Conservation (phyloP, 176 grass and related monocot genomes). For the Phragmites australis region DNA sequence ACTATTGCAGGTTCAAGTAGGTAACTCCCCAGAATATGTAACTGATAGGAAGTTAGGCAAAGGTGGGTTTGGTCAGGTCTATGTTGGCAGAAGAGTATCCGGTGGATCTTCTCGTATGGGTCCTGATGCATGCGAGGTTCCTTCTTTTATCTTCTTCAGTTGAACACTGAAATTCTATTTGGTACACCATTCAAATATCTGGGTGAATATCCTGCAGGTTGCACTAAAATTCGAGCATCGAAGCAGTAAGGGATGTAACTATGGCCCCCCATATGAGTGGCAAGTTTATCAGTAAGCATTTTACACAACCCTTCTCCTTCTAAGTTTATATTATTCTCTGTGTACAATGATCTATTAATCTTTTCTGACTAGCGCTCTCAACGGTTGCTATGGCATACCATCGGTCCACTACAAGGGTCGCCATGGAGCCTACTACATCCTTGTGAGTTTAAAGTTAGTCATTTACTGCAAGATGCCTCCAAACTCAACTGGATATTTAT, state of each 20-base stretch:
- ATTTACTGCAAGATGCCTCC: constrained; percentile 14
- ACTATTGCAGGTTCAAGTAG: constrained; percentile 79
- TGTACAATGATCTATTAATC: constrained; percentile 31
- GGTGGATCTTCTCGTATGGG: constrained; percentile 65
- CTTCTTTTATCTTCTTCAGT: constrained; percentile 36
- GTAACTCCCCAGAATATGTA: constrained; percentile 78
- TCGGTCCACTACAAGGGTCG: constrained; percentile 86
- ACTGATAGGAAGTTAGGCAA: constrained; percentile 85
- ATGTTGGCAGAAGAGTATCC: constrained; percentile 84
- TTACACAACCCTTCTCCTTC: constrained; percentile 1
- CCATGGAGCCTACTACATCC: constrained; percentile 81
- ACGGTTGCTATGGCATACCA: constrained; percentile 81
- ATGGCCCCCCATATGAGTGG: constrained; percentile 88
- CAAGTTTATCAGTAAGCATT: constrained; percentile 77
- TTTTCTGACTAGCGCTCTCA: constrained; percentile 59
- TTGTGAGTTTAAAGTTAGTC: constrained; percentile 54
- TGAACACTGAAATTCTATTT: not conserved
- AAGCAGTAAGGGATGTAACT: constrained; percentile 80
- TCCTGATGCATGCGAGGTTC: constrained; percentile 87
- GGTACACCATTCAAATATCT: not conserved
- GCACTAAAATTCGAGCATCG: constrained; percentile 91
- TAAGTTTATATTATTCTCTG: constrained; percentile 12
- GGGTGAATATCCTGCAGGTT: constrained; percentile 49
- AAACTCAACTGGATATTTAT: constrained; percentile 10
- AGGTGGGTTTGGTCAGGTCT: constrained; percentile 97